phyloP scores from a whole-genome alignment of 306 rosid species.

The Lupinus albus region DNA sequence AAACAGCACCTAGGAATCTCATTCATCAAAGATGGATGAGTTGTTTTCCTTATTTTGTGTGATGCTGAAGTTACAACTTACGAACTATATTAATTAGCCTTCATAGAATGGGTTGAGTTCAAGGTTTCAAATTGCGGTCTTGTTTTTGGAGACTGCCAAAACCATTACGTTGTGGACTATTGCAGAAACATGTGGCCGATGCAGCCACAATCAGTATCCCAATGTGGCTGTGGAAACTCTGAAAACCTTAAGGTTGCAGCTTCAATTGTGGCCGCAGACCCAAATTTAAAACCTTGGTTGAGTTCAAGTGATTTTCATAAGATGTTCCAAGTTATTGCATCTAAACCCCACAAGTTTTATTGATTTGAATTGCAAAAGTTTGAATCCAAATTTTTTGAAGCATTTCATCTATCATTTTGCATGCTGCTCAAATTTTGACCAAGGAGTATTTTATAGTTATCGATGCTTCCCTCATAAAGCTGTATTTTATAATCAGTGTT shows the following conservation, averaged over 20 bases:
- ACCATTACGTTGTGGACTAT: too few relatives aligned
- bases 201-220: too few relatives aligned
- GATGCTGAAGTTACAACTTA: constrained; percentile 21
- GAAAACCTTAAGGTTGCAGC: too few relatives aligned
- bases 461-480: constrained; percentile 27
- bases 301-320: constrained; percentile 14
- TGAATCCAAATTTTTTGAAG: constrained; percentile 1
- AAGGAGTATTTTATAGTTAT: background rate
- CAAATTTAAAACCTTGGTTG: too few relatives aligned
- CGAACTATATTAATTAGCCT: too few relatives aligned
- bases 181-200: too few relatives aligned
- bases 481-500: constrained; percentile 24
- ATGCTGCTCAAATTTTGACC: constrained; percentile 25
- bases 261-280: too few relatives aligned
- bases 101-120: too few relatives aligned
- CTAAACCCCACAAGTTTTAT: constrained; percentile 5
- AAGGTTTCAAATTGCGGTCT: too few relatives aligned
- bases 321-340: constrained; percentile 23
- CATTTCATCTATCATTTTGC: constrained; percentile 23
- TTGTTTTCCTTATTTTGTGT: constrained; percentile 2
- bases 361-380: constrained; percentile 28
- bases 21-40: constrained; percentile 22
- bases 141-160: background rate
- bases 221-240: too few relatives aligned
- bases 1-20: constrained; percentile 24